phyloP scores from a whole-genome alignment of 192 early-diverging fungal species.

The Mortierella hygrophila region DNA sequence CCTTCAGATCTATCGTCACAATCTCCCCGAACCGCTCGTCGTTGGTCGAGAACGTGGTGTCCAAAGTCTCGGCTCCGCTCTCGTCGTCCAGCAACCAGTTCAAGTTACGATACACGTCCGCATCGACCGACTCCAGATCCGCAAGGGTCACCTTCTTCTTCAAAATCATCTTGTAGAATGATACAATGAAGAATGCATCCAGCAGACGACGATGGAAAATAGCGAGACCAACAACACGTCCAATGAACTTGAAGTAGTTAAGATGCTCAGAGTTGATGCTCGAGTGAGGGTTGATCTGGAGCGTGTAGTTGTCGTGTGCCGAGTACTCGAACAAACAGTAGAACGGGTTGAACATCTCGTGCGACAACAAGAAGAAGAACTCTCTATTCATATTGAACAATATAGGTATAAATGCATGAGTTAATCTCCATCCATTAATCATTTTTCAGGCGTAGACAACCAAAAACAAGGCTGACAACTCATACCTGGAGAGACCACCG shows the following conservation, averaged over 20 bases:
- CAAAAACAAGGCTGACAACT: not conserved
- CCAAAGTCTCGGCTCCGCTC: constrained; percentile 83
- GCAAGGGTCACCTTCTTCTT: constrained; percentile 89
- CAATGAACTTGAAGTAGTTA: constrained; percentile 99
- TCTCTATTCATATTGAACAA: constrained; percentile 66
- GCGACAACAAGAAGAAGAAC: constrained; percentile 97
- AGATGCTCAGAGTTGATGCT: constrained; percentile 97
- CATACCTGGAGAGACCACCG: constrained; percentile 91
- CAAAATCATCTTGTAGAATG: constrained; percentile 97
- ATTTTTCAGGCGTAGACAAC: not conserved
- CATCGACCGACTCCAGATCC: constrained; percentile 97
- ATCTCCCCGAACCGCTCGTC: constrained; percentile 94
- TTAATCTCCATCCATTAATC: not conserved
- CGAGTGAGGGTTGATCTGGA: constrained; percentile 97
- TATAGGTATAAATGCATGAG: not conserved
- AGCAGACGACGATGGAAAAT: constrained; percentile 98
- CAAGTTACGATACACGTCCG: constrained; percentile 90
- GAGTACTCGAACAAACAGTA: constrained; percentile 98
- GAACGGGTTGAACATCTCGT: constrained; percentile 99
- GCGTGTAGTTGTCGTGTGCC: constrained; percentile 97
- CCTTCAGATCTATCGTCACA: constrained; percentile 91
- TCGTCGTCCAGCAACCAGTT: constrained; percentile 97
- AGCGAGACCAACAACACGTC: constrained; percentile 94
- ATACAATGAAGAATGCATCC: constrained; percentile 95
- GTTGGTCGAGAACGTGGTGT: constrained; percentile 93